Evolutionary conservation across 768 basidiomycete genomes (phyloP), one percentile per base, ranked within the genome.

Genomic region (Lactarius evosmus): DNA sequence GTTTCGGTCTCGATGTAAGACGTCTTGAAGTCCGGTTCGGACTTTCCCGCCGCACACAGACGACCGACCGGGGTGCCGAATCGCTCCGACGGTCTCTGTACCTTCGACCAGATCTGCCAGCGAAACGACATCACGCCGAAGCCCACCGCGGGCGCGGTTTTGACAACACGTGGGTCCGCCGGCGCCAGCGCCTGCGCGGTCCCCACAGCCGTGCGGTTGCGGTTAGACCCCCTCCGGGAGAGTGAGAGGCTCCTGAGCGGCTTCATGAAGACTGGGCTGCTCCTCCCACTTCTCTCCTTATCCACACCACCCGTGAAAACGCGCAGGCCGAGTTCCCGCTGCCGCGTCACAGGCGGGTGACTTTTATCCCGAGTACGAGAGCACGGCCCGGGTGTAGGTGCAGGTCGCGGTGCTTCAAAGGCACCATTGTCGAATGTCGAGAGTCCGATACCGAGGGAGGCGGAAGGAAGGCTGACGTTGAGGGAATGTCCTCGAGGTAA

Each of bases 371-470:
- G 30, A 2, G 36, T n/a, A 17, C n/a, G 33, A 29, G 54, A 7
- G 25, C 44, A 27, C 4, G 63, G 59, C 53, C 38, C 58, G 0
- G 58, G 22, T 12, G 22, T 12, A 11, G 46, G 63, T 32, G 63
- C 63, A 25, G 36, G 63, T n/a, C 63, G 63, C 2, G 63, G 63
- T 50, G 63, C 59, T 51, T 65, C 63, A 2, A 65, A 65, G 19
- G 58, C 63, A 27, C 63, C 63, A 7, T 65, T 65, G 30, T 65
- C 63, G n/a, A 51, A 2, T 0, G 54, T 50, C 3, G 59, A 60
- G 29, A 65, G 49, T 14, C 63, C 63, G 19, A 65, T 25, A 8
- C 63, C 54, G 3, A 11, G 30, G 30, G 11, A 27, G 22, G 30
- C 30, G 34, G 55, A 29, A 46, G 33, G 52, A 6, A 16, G 27